These are phyloP conservation scores for Jatropha multifida DNA, from an alignment of 441 rosid species.

Conservation along the genomic window DNA sequence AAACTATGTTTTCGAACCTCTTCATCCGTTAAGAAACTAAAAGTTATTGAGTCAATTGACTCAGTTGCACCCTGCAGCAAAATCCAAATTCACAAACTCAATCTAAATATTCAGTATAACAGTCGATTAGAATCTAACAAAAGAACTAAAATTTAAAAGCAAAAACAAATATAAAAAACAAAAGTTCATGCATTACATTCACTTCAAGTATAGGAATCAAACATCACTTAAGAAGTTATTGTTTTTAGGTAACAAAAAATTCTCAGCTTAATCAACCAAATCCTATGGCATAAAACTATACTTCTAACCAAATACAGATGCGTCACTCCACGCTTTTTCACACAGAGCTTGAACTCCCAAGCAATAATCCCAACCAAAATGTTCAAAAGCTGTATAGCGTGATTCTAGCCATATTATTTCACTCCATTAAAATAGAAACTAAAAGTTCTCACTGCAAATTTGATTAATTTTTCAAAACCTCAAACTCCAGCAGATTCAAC, in stretches of 20 bases:
- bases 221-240: background rate
- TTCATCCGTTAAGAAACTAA: slow-evolving; percentile 31
- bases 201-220: slow-evolving; percentile 3
- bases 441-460: background rate
- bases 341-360: background rate
- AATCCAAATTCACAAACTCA: background rate
- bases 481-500: background rate
- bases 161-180: no score
- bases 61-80: slow-evolving; percentile 30
- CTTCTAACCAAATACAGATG: no score
- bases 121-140: background rate
- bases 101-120: background rate
- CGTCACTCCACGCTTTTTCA: background rate
- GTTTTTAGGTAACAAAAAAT: background rate
- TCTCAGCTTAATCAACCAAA: background rate
- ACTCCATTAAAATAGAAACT: background rate
- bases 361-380: background rate
- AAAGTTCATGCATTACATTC: background rate
- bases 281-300: background rate
- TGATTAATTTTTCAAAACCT: background rate
- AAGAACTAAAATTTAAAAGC: background rate
- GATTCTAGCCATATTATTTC: background rate
- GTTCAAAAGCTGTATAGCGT: background rate
- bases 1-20: slow-evolving; percentile 33
- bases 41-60: slow-evolving; percentile 32